A percentile compares a stretch with the other conserved stretches of the same genome.
Conservation (phyloP, 495 filamentous ascomycete species). For the Xylaria intraflava region DNA sequence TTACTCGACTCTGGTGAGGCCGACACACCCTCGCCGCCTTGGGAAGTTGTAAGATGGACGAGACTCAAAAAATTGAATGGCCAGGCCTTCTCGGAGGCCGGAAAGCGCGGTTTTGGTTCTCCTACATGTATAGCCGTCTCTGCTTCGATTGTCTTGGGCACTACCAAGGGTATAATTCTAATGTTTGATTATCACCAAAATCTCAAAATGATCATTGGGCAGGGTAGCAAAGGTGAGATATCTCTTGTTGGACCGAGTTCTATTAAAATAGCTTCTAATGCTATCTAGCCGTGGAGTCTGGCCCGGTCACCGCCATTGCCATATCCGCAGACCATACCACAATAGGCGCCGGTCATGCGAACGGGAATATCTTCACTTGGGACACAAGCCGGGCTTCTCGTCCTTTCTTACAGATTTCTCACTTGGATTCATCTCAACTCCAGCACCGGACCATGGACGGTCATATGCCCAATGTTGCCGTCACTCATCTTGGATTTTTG, state of each 20-base stretch:
- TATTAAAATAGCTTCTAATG: slow-evolving; percentile 16
- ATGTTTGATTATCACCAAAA: slow-evolving; percentile 97
- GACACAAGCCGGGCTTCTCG: slow-evolving; percentile 72
- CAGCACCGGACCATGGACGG: slow-evolving; percentile 66
- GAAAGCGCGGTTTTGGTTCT: slow-evolving; percentile 84
- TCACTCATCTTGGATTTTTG: slow-evolving; percentile 91
- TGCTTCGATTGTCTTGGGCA: slow-evolving; percentile 84
- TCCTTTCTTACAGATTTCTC: slow-evolving; percentile 84
- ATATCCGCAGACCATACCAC: slow-evolving; percentile 92
- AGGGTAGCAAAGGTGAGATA: slow-evolving; percentile 78
- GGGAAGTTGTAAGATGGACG: slow-evolving; percentile 96
- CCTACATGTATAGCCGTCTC: slow-evolving; percentile 89
- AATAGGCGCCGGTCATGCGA: slow-evolving; percentile 81
- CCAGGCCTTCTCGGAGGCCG: slow-evolving; percentile 89
- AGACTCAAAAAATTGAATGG: slow-evolving; percentile 83
- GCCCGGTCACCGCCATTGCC: slow-evolving; percentile 77
- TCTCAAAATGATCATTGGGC: slow-evolving; percentile 85
- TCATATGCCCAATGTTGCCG: slow-evolving; percentile 65
- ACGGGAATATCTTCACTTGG: slow-evolving; percentile 95
- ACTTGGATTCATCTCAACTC: slow-evolving; percentile 59
- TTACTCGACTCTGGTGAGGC: slow-evolving; percentile 50
- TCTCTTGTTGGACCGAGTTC: not conserved
- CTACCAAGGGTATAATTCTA: slow-evolving; percentile 86
- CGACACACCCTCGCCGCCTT: slow-evolving; percentile 68
- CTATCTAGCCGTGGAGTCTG: slow-evolving; percentile 73